Conservation (phyloP, 129 eudicot species). For the Centaurea solstitialis region DNA sequence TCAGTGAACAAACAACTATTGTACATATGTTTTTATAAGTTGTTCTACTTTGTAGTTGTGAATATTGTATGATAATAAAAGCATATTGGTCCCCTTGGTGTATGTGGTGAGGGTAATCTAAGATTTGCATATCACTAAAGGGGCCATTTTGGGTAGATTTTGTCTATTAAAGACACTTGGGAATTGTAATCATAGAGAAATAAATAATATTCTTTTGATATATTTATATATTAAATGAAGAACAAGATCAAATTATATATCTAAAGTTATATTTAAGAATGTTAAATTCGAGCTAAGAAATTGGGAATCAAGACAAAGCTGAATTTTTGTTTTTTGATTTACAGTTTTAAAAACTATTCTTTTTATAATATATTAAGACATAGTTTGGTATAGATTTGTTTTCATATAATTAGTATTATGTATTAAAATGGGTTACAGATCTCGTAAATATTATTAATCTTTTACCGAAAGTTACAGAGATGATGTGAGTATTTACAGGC, state of each 20-base stretch:
- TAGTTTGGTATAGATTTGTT: too few species aligned
- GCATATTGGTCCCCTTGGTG: conserved; percentile 7
- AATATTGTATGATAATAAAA: conserved; percentile 19
- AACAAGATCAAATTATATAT: neutral
- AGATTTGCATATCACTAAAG: conserved; percentile 38
- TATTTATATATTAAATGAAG: too few species aligned
- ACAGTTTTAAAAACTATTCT: neutral
- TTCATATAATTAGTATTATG: neutral
- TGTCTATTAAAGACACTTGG: neutral
- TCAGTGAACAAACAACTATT: neutral
- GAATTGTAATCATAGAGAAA: neutral
- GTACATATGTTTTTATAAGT: neutral
- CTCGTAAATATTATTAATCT: too few species aligned
- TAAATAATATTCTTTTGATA: neutral
- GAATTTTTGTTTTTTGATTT: neutral
- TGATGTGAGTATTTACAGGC: neutral
- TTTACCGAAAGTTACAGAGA: neutral
- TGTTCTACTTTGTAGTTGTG: neutral
- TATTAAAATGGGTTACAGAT: too few species aligned
- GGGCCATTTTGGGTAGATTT: conserved; percentile 21
- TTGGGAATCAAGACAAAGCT: too few species aligned
- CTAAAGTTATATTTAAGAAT: neutral
- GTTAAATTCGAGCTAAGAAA: neutral
- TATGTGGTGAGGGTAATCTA: conserved; percentile 19
- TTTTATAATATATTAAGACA: neutral